Conservation (phyloP, 305 asterid genomes). For the Nicotiana rustica region DNA sequence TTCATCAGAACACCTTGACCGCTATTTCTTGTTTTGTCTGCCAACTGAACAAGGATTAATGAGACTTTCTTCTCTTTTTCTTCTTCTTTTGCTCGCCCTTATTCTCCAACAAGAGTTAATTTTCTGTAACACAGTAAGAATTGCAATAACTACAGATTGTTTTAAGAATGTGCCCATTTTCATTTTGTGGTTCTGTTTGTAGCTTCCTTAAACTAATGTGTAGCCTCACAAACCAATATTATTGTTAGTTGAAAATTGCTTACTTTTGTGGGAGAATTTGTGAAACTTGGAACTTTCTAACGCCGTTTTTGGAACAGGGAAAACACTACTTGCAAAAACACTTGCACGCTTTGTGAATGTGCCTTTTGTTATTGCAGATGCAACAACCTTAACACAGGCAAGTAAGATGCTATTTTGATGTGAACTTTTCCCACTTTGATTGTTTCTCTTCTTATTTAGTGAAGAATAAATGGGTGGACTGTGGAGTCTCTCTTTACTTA, state of each 20-base stretch:
- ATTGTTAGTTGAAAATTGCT: slow-evolving; percentile 29
- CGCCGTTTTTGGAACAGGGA: slow-evolving; percentile 61
- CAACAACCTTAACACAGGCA: slow-evolving; percentile 94
- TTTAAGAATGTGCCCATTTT: neutral
- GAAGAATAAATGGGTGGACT: slow-evolving; percentile 19
- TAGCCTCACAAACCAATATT: neutral
- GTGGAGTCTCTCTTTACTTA: slow-evolving; percentile 1
- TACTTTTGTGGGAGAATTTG: slow-evolving; percentile 39
- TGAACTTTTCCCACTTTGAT: neutral
- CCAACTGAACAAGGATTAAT: neutral
- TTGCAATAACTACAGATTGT: slow-evolving; percentile 10
- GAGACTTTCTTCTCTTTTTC: neutral
- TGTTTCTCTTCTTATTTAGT: slow-evolving; percentile 31
- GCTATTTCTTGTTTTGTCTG: neutral
- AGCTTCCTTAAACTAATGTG: neutral
- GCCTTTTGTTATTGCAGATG: slow-evolving; percentile 95
- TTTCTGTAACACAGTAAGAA: slow-evolving; percentile 9
- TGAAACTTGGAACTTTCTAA: slow-evolving; percentile 38
- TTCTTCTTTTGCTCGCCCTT: neutral
- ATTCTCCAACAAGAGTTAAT: neutral
- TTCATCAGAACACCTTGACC: slow-evolving; percentile 13
- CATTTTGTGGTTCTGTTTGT: neutral
- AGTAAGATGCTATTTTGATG: slow-evolving; percentile 34
- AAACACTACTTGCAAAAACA: slow-evolving; percentile 93
- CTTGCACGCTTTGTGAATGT: slow-evolving; percentile 98